Percentiles rank a stretch among this genome's conserved stretches.
Evolutionary conservation across 202 grass and related monocot genomes (phyloP).

Genomic region (Panicum hallii): DNA sequence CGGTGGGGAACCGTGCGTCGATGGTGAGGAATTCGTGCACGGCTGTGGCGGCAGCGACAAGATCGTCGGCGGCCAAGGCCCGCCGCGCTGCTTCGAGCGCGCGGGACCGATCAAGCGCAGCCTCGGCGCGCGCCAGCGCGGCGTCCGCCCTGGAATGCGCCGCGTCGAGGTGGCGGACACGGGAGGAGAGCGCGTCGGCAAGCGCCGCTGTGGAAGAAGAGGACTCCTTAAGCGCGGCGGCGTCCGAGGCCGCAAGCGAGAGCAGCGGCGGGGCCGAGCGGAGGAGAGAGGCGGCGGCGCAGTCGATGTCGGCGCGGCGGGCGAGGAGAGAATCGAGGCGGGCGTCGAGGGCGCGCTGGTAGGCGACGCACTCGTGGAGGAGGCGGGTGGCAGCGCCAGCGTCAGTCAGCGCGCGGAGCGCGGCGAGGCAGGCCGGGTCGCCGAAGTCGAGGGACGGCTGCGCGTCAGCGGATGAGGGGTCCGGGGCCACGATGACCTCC

Average conservation of each 20-base stretch:
- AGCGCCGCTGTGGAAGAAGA: slow-evolving; percentile 62
- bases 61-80: slow-evolving; percentile 74
- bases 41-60: slow-evolving; percentile 58
- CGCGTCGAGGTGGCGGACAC: slow-evolving; percentile 69
- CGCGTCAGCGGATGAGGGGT: slow-evolving; percentile 39
- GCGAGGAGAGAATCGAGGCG: slow-evolving; percentile 79
- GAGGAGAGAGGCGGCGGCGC: slow-evolving; percentile 67
- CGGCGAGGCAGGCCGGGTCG: slow-evolving; percentile 54
- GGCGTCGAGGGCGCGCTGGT: slow-evolving; percentile 82
- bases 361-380: slow-evolving; percentile 86
- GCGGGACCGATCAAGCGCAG: slow-evolving; percentile 67
- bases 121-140: slow-evolving; percentile 58
- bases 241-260: slow-evolving; percentile 69
- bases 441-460: slow-evolving; percentile 63
- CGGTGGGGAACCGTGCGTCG: slow-evolving; percentile 69
- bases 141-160: slow-evolving; percentile 68
- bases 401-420: slow-evolving; percentile 77
- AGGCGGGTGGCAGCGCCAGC: slow-evolving; percentile 78
- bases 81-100: slow-evolving; percentile 75
- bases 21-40: slow-evolving; percentile 73
- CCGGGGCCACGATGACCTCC: slow-evolving; percentile 4
- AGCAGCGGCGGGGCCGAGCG: slow-evolving; percentile 73
- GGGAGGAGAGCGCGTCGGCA: slow-evolving; percentile 65
- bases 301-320: slow-evolving; percentile 82
- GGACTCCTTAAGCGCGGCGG: slow-evolving; percentile 58